Conservation (phyloP, 2,329 filamentous ascomycete genomes). For the Orbilia blumenaviensis region DNA sequence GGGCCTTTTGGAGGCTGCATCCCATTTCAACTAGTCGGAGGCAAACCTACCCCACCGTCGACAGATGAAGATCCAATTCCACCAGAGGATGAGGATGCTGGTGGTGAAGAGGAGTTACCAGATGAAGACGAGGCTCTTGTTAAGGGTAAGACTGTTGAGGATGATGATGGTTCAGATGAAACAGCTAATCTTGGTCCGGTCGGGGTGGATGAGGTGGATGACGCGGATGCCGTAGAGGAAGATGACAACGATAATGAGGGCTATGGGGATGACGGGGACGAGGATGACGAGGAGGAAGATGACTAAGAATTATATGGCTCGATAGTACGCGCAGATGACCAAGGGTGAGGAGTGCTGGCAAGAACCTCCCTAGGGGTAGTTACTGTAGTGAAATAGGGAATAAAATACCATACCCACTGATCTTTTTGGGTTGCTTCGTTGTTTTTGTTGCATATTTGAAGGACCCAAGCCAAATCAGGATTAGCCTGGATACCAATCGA, state of each 20-base stretch:
- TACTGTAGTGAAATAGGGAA: no score
- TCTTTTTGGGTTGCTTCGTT: no score
- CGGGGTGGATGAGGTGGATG: background rate
- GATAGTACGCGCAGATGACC: no score
- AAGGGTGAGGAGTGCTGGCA: no score
- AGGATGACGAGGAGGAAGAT: background rate
- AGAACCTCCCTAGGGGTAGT: no score
- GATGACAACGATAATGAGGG: background rate
- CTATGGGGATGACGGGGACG: background rate
- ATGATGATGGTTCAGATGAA: background rate
- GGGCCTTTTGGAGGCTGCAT: constrained; percentile 70
- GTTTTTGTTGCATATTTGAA: constrained; percentile 6
- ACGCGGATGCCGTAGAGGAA: background rate
- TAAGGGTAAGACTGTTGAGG: background rate
- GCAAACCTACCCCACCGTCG: background rate
- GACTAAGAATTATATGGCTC: background rate
- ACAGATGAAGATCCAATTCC: background rate
- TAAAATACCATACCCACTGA: no score
- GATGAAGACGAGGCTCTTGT: background rate
- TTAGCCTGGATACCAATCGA: background rate
- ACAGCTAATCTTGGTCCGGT: background rate
- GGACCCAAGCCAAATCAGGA: background rate
- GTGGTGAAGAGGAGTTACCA: background rate
- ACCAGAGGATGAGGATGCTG: background rate
- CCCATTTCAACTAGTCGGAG: constrained; percentile 66